Evolutionary conservation across 306 rosid genomes (phyloP), one percentile per base, ranked within the genome.

Genomic region (Quercus aquifolioides): DNA sequence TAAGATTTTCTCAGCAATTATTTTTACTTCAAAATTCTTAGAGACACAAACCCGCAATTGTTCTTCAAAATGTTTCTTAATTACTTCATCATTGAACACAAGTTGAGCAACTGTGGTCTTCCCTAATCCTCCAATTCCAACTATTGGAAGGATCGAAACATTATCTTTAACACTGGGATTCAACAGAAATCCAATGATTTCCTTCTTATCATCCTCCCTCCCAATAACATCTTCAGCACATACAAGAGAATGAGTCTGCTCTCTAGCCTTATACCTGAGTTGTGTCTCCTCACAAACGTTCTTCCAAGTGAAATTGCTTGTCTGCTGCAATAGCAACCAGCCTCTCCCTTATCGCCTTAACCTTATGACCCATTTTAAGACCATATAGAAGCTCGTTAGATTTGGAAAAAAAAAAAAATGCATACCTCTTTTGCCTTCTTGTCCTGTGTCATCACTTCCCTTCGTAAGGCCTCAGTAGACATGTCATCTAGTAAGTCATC

Each of bases 61-160:
- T 28, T 52, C n/a, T 13, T 69, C 69, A 69, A 73, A 79, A 51
- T 73, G 64, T 2, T 4, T 6, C 55, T 33, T 1, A 2, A 73
- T 68, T 46, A 17, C 5, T 12, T 51, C 21, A 30, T 73, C 73
- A 3, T 52, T 49, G 11, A 49, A 73, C 2, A 71, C 15, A 3
- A 73, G 46, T 52, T 68, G 65, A 73, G 73, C 77, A 79, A 79
- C 38, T 10, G 73, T 6, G 15, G 82, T 79, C 69, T 79, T 79
- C 28, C 82, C 78, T 19, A 73, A 46, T 73, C 82, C 78, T 49
- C 77, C 78, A 30, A 67, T 10, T 11, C 82, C 74, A 60, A 79
- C 35, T 33, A 33, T 33, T 33, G 35, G 35, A 33, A 33, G 35
- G 35, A 33, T 33, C 35, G 35, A 33, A 49, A 63, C 43, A 51